Conservation (phyloP, 257 asterid genomes). For the Nicotiana benthamiana region DNA sequence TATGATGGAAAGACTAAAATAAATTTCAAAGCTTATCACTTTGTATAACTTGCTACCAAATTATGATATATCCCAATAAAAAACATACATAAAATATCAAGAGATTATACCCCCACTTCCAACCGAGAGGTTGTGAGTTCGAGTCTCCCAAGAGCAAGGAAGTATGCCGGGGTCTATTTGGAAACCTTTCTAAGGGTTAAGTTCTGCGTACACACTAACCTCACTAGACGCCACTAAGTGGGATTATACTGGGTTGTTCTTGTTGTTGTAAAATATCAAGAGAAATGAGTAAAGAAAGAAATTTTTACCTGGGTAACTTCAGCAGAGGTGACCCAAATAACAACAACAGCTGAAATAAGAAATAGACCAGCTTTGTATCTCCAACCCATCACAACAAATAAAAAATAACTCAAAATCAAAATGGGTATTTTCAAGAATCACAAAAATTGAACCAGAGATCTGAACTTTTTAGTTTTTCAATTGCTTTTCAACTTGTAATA, state of each 20-base stretch:
- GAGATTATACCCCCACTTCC: no score
- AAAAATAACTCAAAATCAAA: slow-evolving; percentile 27
- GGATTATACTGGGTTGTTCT: no score
- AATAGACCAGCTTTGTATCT: slow-evolving; percentile 75
- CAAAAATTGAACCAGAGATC: slow-evolving; percentile 29
- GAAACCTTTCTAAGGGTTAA: no score
- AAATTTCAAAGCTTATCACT: background rate
- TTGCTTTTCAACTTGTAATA: background rate
- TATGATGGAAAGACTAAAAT: background rate
- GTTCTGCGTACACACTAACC: no score
- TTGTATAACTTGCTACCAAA: background rate
- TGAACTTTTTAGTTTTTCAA: slow-evolving; percentile 9
- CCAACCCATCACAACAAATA: slow-evolving; percentile 58
- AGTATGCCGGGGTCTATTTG: no score
- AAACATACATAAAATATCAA: background rate
- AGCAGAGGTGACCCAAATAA: slow-evolving; percentile 98
- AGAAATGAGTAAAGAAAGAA: background rate
- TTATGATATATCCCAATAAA: background rate
- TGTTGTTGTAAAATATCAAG: no score
- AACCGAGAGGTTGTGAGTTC: no score
- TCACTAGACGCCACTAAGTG: no score
- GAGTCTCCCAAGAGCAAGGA: no score
- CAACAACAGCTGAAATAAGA: slow-evolving; percentile 84
- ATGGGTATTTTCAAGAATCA: slow-evolving; percentile 24
- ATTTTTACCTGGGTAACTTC: slow-evolving; percentile 89